Evolutionary conservation across 2,329 filamentous ascomycete genomes (phyloP), one percentile per base, ranked within the genome.

Genomic region (Fusarium sambucinum): DNA sequence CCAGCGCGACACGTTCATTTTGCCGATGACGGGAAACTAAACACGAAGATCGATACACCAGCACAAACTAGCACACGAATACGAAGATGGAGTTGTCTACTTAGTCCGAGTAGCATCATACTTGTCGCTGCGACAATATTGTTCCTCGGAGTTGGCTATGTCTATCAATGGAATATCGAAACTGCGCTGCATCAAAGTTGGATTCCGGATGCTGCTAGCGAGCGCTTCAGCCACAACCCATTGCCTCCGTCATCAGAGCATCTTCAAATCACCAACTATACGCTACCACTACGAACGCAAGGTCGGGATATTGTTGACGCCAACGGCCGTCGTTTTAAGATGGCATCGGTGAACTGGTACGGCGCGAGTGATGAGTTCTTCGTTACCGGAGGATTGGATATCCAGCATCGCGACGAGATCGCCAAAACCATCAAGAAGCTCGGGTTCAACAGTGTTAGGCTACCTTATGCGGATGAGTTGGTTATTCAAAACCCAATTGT

Each of bases 311-410:
- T 92, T 29, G 82, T 91, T 54, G 89, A 91, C 77, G 78, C 82
- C 11, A 73, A 79, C 3, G 86, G 84, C 38, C 81, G 83, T 30
- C 84, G 87, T 30, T 87, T 89, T 77, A 89, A 89, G 79, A 81
- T 92, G 10, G 79, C 86, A 19, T 89, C 86, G 21, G 81, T 91
- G 73, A 92, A 92, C 78, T 92, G 89, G 89, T 92, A 92, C 74
- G 89, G 90, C 33, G 89, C 86, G 5, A 90, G 87, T 73, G 89
- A 92, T 72, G 85, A 90, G 78, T 81, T 87, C 55, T 90, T 89
- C 71, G 84, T 91, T 13, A 83, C 87, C 0, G 87, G 88, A 35
- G 89, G 89, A 1, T 81, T 92, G 38, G 88, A 91, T 66, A 79
- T 89, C 23, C 84, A 85, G 72, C 88, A 91, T 77, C 87, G 89